Base-by-base conservation (phyloP, 306 rosid genomes). In the Rosa chinensis region DNA sequence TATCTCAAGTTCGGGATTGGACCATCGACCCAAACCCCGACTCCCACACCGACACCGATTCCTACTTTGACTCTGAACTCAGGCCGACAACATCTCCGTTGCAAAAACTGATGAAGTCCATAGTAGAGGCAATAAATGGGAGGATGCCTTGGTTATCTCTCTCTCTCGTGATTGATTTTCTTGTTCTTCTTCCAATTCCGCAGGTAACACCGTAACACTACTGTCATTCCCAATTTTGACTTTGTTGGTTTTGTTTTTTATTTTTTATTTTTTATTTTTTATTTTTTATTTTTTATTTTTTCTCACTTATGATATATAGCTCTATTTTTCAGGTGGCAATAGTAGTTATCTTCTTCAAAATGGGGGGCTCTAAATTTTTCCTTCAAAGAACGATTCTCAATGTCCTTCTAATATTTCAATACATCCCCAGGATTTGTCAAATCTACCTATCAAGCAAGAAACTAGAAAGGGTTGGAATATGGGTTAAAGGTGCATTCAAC, bases 281-380 rank as follows among this genome's bases (percentile, higher is more conserved):
- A 2, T 10, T 50, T 1, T 0, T 3, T 0, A 1, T 47, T 47
- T 11, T 9, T 10, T n/a, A n/a, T n/a, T 11, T 47, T 10, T 12
- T 48, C 52, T 48, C 17, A 48, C 17, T 48, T 45, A 45, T 8
- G 44, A 40, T 40, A 40, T 32, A 45, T 10, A 10, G 49, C 12
- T 45, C 0, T 18, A n/a, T 20, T 21, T 18, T 67, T 8, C 69
- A 83, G 86, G 83, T 83, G 72, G 59, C 72, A 40, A 10, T 75
- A n/a, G 35, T 61, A 5, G 17, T 52, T 7, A 2, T 66, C 50
- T 7, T 39, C 47, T 55, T 9, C 23, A 42, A 1, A 25, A 0
- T 76, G 32, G 43, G 47, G 2, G 64, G 48, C 17, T 47, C 68
- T 35, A 50, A 44, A 69, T 79, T 61, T 25, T 11, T 21, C 4